Percentiles rank a stretch among this genome's conserved stretches.
Conservation (phyloP, 306 rosid species). For the Vigna hirtella region DNA sequence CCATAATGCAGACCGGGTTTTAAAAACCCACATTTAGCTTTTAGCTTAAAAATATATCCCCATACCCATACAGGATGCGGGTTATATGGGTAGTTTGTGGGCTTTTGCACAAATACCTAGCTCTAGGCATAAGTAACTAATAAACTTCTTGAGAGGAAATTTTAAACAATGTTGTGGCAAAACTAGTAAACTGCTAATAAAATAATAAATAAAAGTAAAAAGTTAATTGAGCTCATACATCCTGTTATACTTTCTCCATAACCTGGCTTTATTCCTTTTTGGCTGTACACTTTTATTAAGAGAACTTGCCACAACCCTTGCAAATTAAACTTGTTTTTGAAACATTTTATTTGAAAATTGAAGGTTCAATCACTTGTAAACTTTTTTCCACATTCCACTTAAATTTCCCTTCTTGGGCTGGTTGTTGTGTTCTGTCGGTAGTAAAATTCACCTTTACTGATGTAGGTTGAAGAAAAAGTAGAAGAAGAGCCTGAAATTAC, state of each 20-base stretch:
- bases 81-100: too few species aligned
- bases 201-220: not conserved
- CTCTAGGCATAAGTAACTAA: not conserved
- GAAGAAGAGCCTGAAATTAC: conserved; percentile 82
- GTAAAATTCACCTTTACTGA: conserved; percentile 30
- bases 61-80: too few species aligned
- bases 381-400: not conserved
- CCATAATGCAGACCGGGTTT: too few species aligned
- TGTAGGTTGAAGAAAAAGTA: conserved; percentile 62
- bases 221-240: not conserved
- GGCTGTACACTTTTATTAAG: not conserved
- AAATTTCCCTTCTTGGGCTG: not conserved
- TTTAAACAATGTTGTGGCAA: not conserved
- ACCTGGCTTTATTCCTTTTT: not conserved
- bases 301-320: not conserved
- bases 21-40: too few species aligned
- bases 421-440: conserved; percentile 8
- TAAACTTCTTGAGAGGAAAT: not conserved
- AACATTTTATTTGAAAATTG: conserved; percentile 1
- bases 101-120: too few species aligned
- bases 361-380: not conserved
- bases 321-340: not conserved
- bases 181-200: not conserved
- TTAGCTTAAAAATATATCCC: too few species aligned
- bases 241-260: not conserved